Evolutionary conservation across 352 stramenopile genomes (phyloP).

Genomic region (Phytopythium delawarense): DNA sequence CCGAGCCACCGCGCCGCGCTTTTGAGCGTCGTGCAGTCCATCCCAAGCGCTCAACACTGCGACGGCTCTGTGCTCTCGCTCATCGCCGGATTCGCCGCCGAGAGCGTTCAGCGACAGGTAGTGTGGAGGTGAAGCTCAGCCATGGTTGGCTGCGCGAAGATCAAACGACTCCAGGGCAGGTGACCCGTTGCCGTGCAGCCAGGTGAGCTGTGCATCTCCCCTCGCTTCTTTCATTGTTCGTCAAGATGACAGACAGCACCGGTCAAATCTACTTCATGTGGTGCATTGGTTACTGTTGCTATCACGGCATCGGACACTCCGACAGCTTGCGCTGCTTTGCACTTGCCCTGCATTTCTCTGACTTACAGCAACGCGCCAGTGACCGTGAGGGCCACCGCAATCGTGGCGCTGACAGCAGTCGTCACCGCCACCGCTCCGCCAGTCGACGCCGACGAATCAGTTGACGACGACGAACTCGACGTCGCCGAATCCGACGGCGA

Average conservation of each 20-base stretch:
- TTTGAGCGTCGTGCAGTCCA: slow-evolving; percentile 10
- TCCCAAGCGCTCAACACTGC: slow-evolving; percentile 11
- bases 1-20: slow-evolving; percentile 19
- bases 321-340: not conserved
- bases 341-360: not conserved
- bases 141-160: not conserved
- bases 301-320: not conserved
- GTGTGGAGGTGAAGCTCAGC: slow-evolving; percentile 24
- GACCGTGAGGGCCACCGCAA: slow-evolving; percentile 2
- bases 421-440: not conserved
- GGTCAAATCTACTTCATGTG: not conserved
- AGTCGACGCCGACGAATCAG: not conserved
- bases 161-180: not conserved
- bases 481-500: not conserved
- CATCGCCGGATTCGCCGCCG: slow-evolving; percentile 26
- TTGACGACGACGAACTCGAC: not conserved
- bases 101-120: slow-evolving; percentile 19
- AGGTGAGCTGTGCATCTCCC: no score
- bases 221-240: no score
- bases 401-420: not conserved
- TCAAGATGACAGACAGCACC: no score
- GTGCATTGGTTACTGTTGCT: not conserved
- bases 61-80: slow-evolving; percentile 25
- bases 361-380: not conserved
- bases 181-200: no score